Conservation (phyloP, 208 protist genomes). For the Angomonas deanei region DNA sequence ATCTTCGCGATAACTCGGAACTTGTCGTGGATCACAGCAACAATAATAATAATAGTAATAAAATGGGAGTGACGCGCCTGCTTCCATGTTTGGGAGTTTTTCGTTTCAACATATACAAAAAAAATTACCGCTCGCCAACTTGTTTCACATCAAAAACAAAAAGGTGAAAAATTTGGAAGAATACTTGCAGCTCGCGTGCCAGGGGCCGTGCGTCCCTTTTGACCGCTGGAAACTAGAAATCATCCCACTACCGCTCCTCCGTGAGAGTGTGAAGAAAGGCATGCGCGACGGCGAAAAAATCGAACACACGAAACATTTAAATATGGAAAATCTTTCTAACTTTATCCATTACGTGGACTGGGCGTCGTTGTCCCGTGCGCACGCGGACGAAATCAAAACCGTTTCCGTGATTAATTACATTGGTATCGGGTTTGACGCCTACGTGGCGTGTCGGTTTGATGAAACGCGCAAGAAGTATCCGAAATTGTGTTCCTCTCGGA, state of each 20-base stretch:
- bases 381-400: constrained; percentile 13
- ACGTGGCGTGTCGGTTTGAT: constrained; percentile 60
- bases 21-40: neutral
- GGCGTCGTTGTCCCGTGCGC: constrained; percentile 27
- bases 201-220: constrained; percentile 53
- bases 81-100: too few species aligned
- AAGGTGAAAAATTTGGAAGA: neutral
- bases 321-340: constrained; percentile 19
- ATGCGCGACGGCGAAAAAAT: neutral
- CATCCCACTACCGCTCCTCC: constrained; percentile 47
- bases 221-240: constrained; percentile 68
- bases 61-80: too few species aligned
- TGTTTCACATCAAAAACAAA: neutral
- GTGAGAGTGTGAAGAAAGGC: neutral
- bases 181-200: neutral
- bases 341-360: constrained; percentile 31
- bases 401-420: constrained; percentile 79
- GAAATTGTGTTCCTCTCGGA: constrained; percentile 51
- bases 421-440: constrained; percentile 75
- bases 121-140: too few species aligned
- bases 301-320: neutral
- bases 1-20: constrained; percentile 3
- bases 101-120: too few species aligned
- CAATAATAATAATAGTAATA: too few species aligned
- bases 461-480: constrained; percentile 39